Base-by-base conservation (phyloP, 2,329 filamentous ascomycete genomes). In the Cephalotrichum gorgonifer region DNA sequence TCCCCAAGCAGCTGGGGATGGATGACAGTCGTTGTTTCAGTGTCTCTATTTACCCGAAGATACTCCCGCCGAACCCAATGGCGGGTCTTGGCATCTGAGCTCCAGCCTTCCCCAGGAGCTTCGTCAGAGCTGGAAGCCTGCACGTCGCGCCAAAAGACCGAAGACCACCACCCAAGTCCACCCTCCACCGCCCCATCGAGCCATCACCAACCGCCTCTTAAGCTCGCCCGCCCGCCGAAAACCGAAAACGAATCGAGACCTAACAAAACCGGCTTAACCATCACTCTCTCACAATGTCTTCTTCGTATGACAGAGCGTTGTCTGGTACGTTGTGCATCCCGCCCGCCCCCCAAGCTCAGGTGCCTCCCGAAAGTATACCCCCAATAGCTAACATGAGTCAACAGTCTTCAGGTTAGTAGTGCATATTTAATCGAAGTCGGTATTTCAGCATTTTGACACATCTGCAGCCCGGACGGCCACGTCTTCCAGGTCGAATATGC, bases 401-500 rank as follows among this genome's bases (percentile, higher is more conserved):
- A 56, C 60, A 95, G 90, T 95, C 66, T 96, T 96, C 71, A 88
- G 85, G 85, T 88, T 72, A 57, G 72, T 67, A 57, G n/a, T 28
- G 48, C 31, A 43, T 51, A 44, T 53, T 22, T 47, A 17, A 6
- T 15, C 51, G 55, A 42, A n/a, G 22, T 43, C 28, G 31, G 51
- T 47, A 31, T 39, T 33, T 31, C 15, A 39, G 51, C 26, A 28
- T 55, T 59, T 73, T 82, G 68, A 84, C 64, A 35, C n/a, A 44
- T 44, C 20, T 51, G 44, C 64, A 97, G 91, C 80, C 93, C 93
- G 63, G 93, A 98, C 73, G 93, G 93, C 71, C 93, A 98, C 75
- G 93, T 98, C 62, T 98, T 98, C 74, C 93, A 98, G 72, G 93
- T 98, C 63, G 93, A 98, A 78, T 98, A 98, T 79, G 93, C 93